phyloP scores from a whole-genome alignment of 225 moss, liverwort and hornwort species.

The Straminergon stramineum region DNA sequence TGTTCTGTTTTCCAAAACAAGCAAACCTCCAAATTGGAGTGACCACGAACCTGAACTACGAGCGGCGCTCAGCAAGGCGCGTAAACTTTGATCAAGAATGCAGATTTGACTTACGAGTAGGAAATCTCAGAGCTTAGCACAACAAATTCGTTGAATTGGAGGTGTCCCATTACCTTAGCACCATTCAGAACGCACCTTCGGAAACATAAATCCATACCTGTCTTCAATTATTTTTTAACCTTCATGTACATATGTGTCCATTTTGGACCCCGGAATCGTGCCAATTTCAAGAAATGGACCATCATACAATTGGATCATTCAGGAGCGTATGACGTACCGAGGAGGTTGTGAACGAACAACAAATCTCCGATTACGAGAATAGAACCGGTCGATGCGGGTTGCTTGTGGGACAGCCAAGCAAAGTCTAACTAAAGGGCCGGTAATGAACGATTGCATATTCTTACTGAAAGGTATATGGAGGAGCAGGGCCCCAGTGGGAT shows the following conservation, averaged over 20 bases:
- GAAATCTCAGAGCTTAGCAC: neutral
- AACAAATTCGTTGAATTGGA: neutral
- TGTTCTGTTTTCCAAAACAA: neutral
- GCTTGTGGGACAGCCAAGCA: neutral
- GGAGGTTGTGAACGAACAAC: neutral
- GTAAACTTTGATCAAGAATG: too few relatives aligned
- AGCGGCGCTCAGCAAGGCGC: neutral
- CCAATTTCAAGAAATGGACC: neutral
- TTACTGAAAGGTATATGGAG: neutral
- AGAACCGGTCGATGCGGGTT: neutral
- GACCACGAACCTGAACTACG: neutral
- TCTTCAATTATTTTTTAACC: neutral
- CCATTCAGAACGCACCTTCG: too few relatives aligned
- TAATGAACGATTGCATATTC: neutral
- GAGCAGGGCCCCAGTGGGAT: neutral
- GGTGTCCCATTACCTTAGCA: neutral
- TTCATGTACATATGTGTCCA: neutral
- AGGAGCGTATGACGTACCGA: neutral
- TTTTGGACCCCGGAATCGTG: too few relatives aligned
- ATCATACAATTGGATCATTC: neutral
- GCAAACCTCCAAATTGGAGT: neutral
- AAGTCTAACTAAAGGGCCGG: too few relatives aligned
- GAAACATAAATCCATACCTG: neutral
- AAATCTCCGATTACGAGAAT: neutral
- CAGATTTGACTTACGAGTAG: neutral